Base-by-base conservation (phyloP, 805 yeast genomes). In the Saturnispora galanensis region DNA sequence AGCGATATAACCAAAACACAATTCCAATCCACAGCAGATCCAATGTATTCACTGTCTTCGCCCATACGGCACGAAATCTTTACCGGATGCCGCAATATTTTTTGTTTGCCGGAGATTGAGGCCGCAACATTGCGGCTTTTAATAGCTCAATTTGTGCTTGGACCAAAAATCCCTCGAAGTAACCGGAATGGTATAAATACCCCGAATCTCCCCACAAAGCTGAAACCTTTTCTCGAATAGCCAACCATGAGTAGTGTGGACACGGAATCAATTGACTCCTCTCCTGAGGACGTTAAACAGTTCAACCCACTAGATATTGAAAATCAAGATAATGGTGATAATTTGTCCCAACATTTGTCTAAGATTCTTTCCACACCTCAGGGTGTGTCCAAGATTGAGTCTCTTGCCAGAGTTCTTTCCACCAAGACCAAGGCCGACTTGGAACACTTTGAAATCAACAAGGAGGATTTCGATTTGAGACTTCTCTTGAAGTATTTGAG, bases 331-430 rank as follows among this genome's bases (percentile, higher is more conserved):
- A 51, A 47, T 43, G 45, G 32, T 33, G 61, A 58, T 16, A 46
- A 43, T 13, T 49, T 58, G 31, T 56, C 62, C 2, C 59, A 54
- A 28, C 60, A 55, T 37, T 50, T 58, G 31, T 58, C 62, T 9
- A 47, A 50, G 33, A 57, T 58, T 21, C 40, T 58, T 17, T 53
- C 55, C 7, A 50, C 57, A 5, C 55, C 58, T 10, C 53, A 54
- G 38, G 62, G 62, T 48, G 47, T 52, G 11, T 52, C 56, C 39
- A 67, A 65, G 52, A 59, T 74, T 45, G 74, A 68, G 50, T 63
- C 76, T n/a, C 59, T 74, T 48, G 72, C 77, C 3, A 68, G 76
- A 60, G 68, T 68, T 36, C 52, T 74, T 36, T 73, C 78, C 9
- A 69, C 74, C 11, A 69, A 69, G 56, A 70, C 76, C 17, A 68